A percentile compares a stretch with the other conserved stretches of the same genome.
Evolutionary conservation across 805 yeast species (phyloP).

Genomic region (Metschnikowia cubensis): DNA sequence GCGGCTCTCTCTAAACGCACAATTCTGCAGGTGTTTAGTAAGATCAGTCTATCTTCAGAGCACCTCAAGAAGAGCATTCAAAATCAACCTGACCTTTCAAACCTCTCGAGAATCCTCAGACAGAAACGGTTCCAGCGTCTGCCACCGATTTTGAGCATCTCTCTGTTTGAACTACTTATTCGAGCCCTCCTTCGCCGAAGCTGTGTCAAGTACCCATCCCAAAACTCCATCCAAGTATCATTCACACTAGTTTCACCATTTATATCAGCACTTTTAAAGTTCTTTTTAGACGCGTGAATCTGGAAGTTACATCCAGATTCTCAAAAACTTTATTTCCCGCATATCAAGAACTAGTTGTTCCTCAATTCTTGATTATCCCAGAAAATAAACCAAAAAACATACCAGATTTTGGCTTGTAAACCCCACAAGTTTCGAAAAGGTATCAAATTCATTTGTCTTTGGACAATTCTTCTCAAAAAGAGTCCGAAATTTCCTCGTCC

Average conservation of each 20-base stretch:
- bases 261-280: no score
- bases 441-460: neutral
- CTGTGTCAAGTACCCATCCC: no score
- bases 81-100: neutral
- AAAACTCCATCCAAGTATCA: neutral
- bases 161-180: neutral
- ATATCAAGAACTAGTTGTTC: neutral
- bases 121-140: neutral
- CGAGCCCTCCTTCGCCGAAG: no score
- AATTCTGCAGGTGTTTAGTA: neutral
- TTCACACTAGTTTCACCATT: neutral
- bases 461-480: neutral
- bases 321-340: neutral
- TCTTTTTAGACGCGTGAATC: no score
- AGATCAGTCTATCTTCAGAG: neutral
- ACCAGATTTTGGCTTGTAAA: no score
- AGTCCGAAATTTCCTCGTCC: neutral
- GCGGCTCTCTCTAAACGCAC: conserved; percentile 3
- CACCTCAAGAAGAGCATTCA: neutral
- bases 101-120: neutral
- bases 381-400: no score
- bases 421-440: no score
- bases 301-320: no score
- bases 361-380: no score
- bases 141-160: neutral